Base-by-base conservation (phyloP, 352 stramenopile genomes). In the Globisporangium orthogonon region DNA sequence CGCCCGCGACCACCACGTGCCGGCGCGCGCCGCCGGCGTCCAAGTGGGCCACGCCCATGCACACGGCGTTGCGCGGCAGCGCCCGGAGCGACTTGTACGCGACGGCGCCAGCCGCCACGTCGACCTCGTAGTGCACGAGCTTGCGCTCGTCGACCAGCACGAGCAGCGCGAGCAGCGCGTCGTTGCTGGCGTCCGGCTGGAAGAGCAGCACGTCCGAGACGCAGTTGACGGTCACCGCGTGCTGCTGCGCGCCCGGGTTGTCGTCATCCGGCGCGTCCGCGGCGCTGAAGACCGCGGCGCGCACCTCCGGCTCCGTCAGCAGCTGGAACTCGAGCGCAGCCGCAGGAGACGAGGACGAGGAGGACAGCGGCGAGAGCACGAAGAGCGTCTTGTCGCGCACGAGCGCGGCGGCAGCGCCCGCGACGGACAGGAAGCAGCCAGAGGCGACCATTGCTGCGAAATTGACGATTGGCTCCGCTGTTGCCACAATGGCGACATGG, bases 121-220 rank as follows among this genome's bases (percentile, higher is more conserved):
- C 62, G 43, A 83, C 69, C 35, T 90, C 80, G 59, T 90, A 90
- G 63, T 90, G 69, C 47, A 88, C 74, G n/a, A 90, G 57, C n/a
- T 71, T 78, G 31, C 80, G 77, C 60, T 88, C 80, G 54, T 88
- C 75, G 35, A 88, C 77, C 0, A 90, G 68, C 54, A 88, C 55
- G 18, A 90, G 66, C 41, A 90, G 52, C 15, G 77, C 72, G 29
- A 77, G 53, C 9, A 59, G 31, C 18, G 44, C 44, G 23, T 30
- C n/a, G 18, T 28, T 11, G 7, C 59, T 30, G 0, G 39, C 67
- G 1, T 62, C 37, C 0, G 71, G 66, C 14, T 60, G 48, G 56
- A 85, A 85, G 56, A 81, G 53, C 51, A 64, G 41, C 7, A 81
- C 31, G 29, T 61, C 65, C 39, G 75, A 77, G 61, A 85, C 73